Percentiles rank a stretch among this genome's conserved stretches.
These are phyloP conservation scores for Paramecium tetraurelia DNA, from an alignment of 73 alveolate genomes.

Conservation along the genomic window DNA sequence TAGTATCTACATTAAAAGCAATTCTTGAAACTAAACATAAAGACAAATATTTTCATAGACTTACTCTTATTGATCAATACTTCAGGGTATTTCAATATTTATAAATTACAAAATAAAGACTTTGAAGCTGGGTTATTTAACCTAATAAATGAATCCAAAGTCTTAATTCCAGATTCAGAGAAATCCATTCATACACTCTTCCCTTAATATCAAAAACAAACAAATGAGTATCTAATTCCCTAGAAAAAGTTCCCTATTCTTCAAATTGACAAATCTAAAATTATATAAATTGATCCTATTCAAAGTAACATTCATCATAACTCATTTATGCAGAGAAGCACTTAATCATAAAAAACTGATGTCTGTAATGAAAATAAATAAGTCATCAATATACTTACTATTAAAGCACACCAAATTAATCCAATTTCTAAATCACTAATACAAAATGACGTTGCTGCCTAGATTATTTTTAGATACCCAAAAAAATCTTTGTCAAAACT, in stretches of 20 bases:
- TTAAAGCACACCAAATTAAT: neutral
- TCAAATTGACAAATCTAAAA: neutral
- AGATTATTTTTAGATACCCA: neutral
- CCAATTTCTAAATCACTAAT: neutral
- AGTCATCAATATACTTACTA: neutral
- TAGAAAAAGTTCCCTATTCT: neutral
- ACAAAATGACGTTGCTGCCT: neutral
- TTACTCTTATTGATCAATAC: neutral
- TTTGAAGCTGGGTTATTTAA: neutral
- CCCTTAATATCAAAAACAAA: neutral
- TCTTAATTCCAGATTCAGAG: neutral
- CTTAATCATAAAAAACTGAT: neutral
- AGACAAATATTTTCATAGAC: neutral
- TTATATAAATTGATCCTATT: neutral
- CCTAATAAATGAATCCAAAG: neutral
- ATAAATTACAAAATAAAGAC: neutral
- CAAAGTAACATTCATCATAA: neutral
- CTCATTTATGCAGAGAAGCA: neutral
- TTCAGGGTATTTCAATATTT: neutral
- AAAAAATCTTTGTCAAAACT: neutral
- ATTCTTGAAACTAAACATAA: neutral
- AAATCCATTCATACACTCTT: conserved; percentile 1
- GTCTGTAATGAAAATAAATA: neutral
- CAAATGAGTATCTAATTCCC: neutral
- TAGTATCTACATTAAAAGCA: neutral